phyloP scores from a whole-genome alignment of 257 asterid species.

The Leonotis leonurus region DNA sequence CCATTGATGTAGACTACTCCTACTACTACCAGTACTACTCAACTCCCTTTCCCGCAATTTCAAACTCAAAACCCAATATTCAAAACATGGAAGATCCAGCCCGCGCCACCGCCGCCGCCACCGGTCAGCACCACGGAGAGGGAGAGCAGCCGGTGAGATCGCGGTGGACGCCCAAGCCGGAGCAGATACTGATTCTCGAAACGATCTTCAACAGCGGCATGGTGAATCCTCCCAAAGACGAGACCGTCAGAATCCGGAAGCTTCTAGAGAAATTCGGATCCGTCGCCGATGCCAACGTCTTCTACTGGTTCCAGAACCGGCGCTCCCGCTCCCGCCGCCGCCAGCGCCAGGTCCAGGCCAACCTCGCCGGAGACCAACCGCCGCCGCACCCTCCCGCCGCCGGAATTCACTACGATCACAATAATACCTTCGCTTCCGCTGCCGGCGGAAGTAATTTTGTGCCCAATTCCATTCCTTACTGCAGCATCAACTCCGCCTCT shows the following conservation, averaged over 20 bases:
- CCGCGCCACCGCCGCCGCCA: conserved; percentile 16
- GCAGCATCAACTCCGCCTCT: neutral
- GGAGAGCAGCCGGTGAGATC: conserved; percentile 42
- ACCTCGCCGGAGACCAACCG: conserved; percentile 16
- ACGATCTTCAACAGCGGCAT: conserved; percentile 79
- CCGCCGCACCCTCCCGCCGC: neutral
- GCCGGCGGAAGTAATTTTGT: neutral
- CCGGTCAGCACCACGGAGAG: conserved; percentile 18
- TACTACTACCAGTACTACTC: too few species aligned
- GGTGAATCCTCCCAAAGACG: conserved; percentile 77
- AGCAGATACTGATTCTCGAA: conserved; percentile 70
- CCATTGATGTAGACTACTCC: conserved; percentile 21
- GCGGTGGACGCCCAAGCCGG: conserved; percentile 81
- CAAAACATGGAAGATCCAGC: conserved; percentile 35
- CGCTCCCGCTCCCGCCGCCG: conserved; percentile 76
- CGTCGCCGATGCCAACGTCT: conserved; percentile 73
- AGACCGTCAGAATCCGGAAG: conserved; percentile 50
- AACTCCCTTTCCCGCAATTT: neutral
- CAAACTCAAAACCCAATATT: neutral
- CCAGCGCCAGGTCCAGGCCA: conserved; percentile 55
- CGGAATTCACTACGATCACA: conserved; percentile 23
- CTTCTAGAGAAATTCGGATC: conserved; percentile 67
- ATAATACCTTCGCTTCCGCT: neutral
- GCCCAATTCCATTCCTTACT: neutral
- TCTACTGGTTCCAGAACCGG: conserved; percentile 93